Evolutionary conservation across 148 eudicot genomes (phyloP).

Genomic region (Amaranthus cruentus): DNA sequence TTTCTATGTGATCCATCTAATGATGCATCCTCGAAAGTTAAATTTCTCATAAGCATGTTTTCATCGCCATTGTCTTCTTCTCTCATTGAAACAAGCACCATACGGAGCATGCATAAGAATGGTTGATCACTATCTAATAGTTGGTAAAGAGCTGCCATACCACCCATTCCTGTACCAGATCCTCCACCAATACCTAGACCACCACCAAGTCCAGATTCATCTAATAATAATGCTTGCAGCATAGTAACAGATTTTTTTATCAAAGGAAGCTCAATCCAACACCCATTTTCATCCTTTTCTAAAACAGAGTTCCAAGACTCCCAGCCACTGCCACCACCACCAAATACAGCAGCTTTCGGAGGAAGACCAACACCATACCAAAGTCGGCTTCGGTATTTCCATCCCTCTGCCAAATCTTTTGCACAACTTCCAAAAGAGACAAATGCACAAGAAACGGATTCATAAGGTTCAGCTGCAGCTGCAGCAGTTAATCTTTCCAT

Average conservation of each 20-base stretch:
- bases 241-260: slow-evolving; percentile 79
- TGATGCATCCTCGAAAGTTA: slow-evolving; percentile 41
- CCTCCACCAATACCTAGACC: slow-evolving; percentile 99
- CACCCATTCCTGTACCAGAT: slow-evolving; percentile 99
- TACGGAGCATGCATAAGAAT: slow-evolving; percentile 94
- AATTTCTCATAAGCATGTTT: slow-evolving; percentile 54
- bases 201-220: slow-evolving; percentile 97
- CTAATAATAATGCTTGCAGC: slow-evolving; percentile 93
- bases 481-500: slow-evolving; percentile 96
- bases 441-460: slow-evolving; percentile 93
- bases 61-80: slow-evolving; percentile 91
- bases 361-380: slow-evolving; percentile 91
- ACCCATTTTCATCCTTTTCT: slow-evolving; percentile 82
- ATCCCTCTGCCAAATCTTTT: slow-evolving; percentile 79
- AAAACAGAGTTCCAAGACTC: slow-evolving; percentile 75
- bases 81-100: slow-evolving; percentile 92
- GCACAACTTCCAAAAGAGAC: slow-evolving; percentile 94
- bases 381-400: slow-evolving; percentile 88
- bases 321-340: slow-evolving; percentile 98
- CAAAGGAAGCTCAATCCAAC: slow-evolving; percentile 89
- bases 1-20: slow-evolving; percentile 42
- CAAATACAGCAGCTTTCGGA: slow-evolving; percentile 45
- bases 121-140: slow-evolving; percentile 98
- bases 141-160: slow-evolving; percentile 90
- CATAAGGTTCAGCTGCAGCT: slow-evolving; percentile 95